Conservation (phyloP, 495 filamentous ascomycete genomes). For the Hypoxylon subgilvum region DNA sequence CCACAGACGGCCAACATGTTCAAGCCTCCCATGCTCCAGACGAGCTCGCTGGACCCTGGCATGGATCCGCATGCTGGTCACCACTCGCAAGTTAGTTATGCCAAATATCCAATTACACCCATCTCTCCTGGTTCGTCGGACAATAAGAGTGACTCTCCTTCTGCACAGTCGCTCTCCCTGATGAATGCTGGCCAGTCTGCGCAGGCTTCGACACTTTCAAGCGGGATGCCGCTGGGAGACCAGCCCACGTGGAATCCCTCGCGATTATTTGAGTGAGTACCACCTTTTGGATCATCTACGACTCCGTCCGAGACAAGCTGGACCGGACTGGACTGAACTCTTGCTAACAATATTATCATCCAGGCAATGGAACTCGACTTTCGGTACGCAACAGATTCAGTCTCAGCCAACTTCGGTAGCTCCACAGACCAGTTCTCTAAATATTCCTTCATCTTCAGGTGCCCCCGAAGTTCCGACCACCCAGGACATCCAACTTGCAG, state of each 20-base stretch:
- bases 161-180: conserved; percentile 77
- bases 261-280: conserved; percentile 90
- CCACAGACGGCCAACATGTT: conserved; percentile 61
- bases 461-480: conserved; percentile 58
- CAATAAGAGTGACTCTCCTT: conserved; percentile 80
- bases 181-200: conserved; percentile 65
- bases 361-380: conserved; percentile 92
- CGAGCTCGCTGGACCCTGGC: conserved; percentile 52
- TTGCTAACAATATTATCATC: conserved; percentile 40
- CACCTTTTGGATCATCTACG: not conserved
- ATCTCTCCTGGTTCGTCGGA: conserved; percentile 77
- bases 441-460: conserved; percentile 50
- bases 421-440: conserved; percentile 51
- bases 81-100: conserved; percentile 76
- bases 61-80: conserved; percentile 53
- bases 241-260: conserved; percentile 86
- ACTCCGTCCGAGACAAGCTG: not conserved
- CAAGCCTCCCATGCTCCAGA: conserved; percentile 47
- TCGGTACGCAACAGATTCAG: conserved; percentile 68
- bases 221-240: conserved; percentile 67
- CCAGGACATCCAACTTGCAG: conserved; percentile 57
- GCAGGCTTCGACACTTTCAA: conserved; percentile 51
- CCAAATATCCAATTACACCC: conserved; percentile 78
- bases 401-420: conserved; percentile 48
- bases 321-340: too few relatives aligned